Conservation (phyloP, 768 basidiomycete genomes). For the Nevesoporus exiguus region DNA sequence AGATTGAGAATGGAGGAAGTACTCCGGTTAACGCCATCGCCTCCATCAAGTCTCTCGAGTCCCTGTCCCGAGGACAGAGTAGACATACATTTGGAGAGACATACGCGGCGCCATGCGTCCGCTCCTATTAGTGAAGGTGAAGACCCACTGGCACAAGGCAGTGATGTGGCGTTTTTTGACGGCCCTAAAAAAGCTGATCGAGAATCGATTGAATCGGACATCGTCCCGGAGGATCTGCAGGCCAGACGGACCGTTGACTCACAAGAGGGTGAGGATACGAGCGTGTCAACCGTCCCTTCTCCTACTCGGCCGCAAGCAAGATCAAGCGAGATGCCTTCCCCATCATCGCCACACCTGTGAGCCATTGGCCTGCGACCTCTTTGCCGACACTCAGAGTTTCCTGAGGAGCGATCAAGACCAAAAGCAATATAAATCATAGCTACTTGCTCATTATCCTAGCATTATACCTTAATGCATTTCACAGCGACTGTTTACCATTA, state of each 20-base stretch:
- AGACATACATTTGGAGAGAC: neutral
- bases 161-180: neutral
- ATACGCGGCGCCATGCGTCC: neutral
- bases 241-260: neutral
- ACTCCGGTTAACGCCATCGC: slow-evolving; percentile 11
- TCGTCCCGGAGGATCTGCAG: neutral
- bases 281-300: neutral
- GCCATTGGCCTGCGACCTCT: neutral
- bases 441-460: slow-evolving; percentile 2
- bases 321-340: neutral
- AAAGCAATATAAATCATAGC: neutral
- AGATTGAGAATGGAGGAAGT: slow-evolving; percentile 26
- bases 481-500: no score
- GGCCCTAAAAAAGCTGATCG: neutral
- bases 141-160: neutral
- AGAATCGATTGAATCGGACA: neutral
- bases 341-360: slow-evolving; percentile 4
- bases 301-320: neutral
- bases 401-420: neutral
- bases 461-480: slow-evolving; percentile 7
- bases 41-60: neutral
- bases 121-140: neutral
- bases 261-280: neutral
- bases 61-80: slow-evolving; percentile 1
- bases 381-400: neutral